These are phyloP conservation scores for Penicillium arizonense DNA, from an alignment of 495 filamentous ascomycete genomes.

Conservation along the genomic window DNA sequence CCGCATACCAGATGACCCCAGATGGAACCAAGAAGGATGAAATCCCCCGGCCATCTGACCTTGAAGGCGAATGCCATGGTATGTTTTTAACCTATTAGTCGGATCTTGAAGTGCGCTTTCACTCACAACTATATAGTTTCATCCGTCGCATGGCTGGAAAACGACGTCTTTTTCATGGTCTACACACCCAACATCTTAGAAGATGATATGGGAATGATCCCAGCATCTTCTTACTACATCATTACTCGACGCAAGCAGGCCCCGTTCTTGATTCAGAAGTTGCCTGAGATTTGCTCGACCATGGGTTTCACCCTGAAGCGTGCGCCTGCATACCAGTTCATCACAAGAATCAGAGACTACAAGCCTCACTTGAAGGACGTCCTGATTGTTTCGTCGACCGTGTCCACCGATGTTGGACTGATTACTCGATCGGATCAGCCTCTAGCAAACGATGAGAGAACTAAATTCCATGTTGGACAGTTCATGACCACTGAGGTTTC, in stretches of 20 bases:
- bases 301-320: conserved; percentile 57
- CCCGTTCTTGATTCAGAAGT: conserved; percentile 65
- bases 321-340: conserved; percentile 69
- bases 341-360: conserved; percentile 72
- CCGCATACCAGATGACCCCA: conserved; percentile 77
- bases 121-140: conserved; percentile 58
- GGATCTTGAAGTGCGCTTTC: background rate
- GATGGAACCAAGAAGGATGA: conserved; percentile 70
- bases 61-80: conserved; percentile 70
- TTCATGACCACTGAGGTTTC: conserved; percentile 72
- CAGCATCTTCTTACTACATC: conserved; percentile 68
- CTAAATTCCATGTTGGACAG: conserved; percentile 56
- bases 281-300: conserved; percentile 69
- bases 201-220: conserved; percentile 47
- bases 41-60: conserved; percentile 72
- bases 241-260: conserved; percentile 61
- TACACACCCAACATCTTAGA: conserved; percentile 65
- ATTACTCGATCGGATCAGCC: conserved; percentile 69
- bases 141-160: conserved; percentile 86
- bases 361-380: conserved; percentile 74
- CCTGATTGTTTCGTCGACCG: conserved; percentile 79
- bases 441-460: conserved; percentile 58
- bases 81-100: conserved; percentile 5
- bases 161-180: conserved; percentile 75
- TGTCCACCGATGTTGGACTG: conserved; percentile 71